Base-by-base conservation (phyloP, 192 early-diverging fungal genomes). In the Coemansia sp. region DNA sequence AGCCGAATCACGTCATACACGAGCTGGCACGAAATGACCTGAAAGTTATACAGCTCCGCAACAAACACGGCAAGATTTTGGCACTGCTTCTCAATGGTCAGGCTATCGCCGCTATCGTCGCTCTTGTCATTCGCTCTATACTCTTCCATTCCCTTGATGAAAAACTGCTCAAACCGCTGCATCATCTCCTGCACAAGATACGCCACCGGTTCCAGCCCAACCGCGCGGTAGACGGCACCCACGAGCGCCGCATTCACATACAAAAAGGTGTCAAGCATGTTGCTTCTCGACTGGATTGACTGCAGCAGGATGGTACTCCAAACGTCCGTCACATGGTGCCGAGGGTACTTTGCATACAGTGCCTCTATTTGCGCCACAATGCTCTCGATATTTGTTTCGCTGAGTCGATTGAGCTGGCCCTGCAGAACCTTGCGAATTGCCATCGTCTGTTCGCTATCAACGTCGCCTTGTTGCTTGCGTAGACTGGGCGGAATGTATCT, bases 401-500 rank as follows among this genome's bases (percentile, higher is more conserved):
- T 94, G 65, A 97, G 82, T 49, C 89, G 64, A 59, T 98, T 98
- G 8, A 97, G 81, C 60, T 91, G 87, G 63, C 97, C 97, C 71
- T 95, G 93, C 3, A 97, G 65, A 55, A 88, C 88, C 25, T 90
- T 85, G 61, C 94, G 90, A 7, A 98, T 83, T 12, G 92, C 87
- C 5, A 85, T 75, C 38, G 90, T 83, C n/a, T 88, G 85, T 76
- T 77, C 75, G 22, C 74, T 75, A 25, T 96, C 94, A 32, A 78
- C 84, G 49, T 91, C 87, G 25, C 89, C 85, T 0, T 84, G 43
- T 25, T 87, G 65, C 42, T 84, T 76, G 56, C 95, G 91, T 17
- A 98, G 82, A 55, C 94, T 90, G 43, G 97, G 96, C 20, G 97
- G 97, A 17, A 98, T 76, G 66, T 99, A 99, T 76, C 92, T 93